Percentiles rank a stretch among this genome's conserved stretches.
Conservation (phyloP, 1,284 basidiomycete species). For the Boletus sp. region DNA sequence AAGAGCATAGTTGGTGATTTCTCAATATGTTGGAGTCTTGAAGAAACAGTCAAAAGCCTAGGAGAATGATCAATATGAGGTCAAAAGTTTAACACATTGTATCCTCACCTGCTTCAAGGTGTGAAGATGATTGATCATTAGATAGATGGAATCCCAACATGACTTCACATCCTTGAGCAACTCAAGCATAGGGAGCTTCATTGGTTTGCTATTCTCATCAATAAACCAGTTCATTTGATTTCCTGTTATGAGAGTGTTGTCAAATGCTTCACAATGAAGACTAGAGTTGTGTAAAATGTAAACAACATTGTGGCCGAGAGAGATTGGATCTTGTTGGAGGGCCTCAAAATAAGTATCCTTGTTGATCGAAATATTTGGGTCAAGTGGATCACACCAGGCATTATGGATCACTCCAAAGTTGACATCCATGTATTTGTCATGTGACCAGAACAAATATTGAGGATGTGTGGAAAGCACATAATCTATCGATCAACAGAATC, state of each 20-base stretch:
- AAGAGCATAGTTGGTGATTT: background rate
- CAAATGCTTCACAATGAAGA: no score
- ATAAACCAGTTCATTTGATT: no score
- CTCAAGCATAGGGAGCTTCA: background rate
- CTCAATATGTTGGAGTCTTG: background rate
- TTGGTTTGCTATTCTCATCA: background rate
- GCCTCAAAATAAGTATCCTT: background rate
- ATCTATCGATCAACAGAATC: background rate
- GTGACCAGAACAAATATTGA: background rate
- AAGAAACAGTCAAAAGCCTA: background rate
- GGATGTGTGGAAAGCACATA: background rate
- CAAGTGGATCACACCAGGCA: background rate
- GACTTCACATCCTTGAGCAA: background rate
- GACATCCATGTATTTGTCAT: background rate
- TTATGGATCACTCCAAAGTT: background rate
- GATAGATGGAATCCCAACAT: background rate
- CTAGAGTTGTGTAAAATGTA: background rate
- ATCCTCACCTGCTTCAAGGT: background rate
- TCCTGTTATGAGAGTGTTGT: no score
- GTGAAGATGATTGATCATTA: background rate
- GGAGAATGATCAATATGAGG: background rate
- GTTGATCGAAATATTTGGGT: background rate
- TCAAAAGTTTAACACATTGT: background rate
- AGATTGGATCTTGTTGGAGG: background rate
- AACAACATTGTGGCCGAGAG: background rate